These are phyloP conservation scores for Neurospora africana DNA, from an alignment of 495 filamentous ascomycete species.

Conservation along the genomic window DNA sequence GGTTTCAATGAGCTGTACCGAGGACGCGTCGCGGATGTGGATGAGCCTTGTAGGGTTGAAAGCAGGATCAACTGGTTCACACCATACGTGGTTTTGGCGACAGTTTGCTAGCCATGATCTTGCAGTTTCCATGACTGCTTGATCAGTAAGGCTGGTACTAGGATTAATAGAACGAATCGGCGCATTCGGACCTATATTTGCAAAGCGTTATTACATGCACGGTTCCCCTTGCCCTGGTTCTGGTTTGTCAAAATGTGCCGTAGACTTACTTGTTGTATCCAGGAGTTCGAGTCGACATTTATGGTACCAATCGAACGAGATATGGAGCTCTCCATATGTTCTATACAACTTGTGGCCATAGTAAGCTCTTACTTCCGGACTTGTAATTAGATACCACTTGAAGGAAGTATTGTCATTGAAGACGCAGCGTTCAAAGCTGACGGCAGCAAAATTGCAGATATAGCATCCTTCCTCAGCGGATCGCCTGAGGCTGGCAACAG, in stretches of 20 bases:
- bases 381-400: too few species aligned
- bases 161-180: not conserved
- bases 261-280: not conserved
- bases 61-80: not conserved
- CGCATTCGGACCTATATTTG: not conserved
- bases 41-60: not conserved
- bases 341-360: not conserved
- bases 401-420: not conserved
- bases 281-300: rapidly evolving
- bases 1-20: not conserved
- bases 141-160: not conserved
- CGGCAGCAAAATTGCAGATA: not conserved
- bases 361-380: not conserved
- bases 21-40: not conserved
- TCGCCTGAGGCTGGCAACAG: not conserved
- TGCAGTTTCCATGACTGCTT: not conserved
- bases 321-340: rapidly evolving
- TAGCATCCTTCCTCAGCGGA: not conserved
- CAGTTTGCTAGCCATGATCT: not conserved
- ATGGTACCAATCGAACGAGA: rapidly evolving
- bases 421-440: rapidly evolving
- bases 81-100: not conserved
- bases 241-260: not conserved
- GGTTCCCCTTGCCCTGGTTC: not conserved
- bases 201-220: not conserved